A percentile compares a stretch with the other conserved stretches of the same genome.
Conservation (phyloP, 148 eudicot genomes). For the Cornus controversa region DNA sequence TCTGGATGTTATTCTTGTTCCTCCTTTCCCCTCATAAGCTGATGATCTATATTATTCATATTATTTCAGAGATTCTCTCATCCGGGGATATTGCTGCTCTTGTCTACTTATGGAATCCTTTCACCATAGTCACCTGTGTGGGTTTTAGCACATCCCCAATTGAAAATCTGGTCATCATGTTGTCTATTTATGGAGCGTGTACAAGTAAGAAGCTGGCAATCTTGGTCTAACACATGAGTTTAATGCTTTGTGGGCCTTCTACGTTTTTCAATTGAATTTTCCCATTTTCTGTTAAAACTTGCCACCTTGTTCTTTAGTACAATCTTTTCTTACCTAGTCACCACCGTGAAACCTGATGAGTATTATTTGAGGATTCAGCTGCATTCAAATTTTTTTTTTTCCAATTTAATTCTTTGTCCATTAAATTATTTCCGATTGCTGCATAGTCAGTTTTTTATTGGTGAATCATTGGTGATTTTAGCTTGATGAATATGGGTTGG, state of each 20-base stretch:
- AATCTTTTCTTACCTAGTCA: neutral
- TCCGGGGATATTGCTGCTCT: slow-evolving; percentile 92
- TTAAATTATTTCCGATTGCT: neutral
- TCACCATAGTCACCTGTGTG: slow-evolving; percentile 76
- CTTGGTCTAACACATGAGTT: neutral
- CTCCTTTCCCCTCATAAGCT: slow-evolving; percentile 15
- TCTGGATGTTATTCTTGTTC: neutral
- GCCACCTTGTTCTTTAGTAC: neutral
- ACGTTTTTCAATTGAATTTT: neutral
- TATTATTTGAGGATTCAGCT: neutral
- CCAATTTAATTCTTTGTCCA: neutral
- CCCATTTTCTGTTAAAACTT: neutral
- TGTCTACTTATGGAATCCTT: slow-evolving; percentile 93
- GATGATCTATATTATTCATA: slow-evolving; percentile 16
- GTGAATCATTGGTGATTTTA: neutral
- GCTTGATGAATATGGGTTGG: neutral
- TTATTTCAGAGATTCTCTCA: slow-evolving; percentile 47
- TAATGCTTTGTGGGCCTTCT: neutral
- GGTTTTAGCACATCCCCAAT: slow-evolving; percentile 83
- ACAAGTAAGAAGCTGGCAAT: slow-evolving; percentile 51
- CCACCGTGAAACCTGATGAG: neutral
- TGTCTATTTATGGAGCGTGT: slow-evolving; percentile 91
- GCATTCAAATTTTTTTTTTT: neutral
- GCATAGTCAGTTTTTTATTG: neutral
- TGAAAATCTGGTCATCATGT: slow-evolving; percentile 68